Evolutionary conservation across 768 basidiomycete species (phyloP), one percentile per base, ranked within the genome.

Genomic region (Amanita pallidorosea): DNA sequence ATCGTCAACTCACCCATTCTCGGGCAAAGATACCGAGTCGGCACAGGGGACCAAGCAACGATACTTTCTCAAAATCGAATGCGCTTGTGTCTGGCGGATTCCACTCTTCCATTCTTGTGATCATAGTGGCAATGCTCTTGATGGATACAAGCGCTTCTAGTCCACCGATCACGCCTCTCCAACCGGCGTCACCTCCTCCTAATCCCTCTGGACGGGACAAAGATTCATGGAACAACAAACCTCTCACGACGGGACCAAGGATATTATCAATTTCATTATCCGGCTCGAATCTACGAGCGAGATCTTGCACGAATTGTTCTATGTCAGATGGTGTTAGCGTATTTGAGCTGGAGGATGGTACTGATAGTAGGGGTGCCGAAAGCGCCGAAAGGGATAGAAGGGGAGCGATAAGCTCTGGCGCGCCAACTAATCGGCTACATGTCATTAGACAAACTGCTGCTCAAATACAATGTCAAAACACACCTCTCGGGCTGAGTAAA

Each of bases 401-500:
- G n/a, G 87, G 77, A 1, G 71, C 73, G n/a, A 92, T 73, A 31
- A 98, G 77, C 61, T 98, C 96, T 15, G 76, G 67, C 1, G 88
- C 70, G 11, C 95, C 95, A 46, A 87, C 67, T 1, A 71, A 70
- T 60, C 84, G 85, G 7, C 88, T 89, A 25, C 20, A 8, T 34
- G 4, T n/a, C 9, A 22, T 22, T 25, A 40, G 17, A 43, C 29
- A 9, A 40, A 46, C 45, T 42, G 25, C 7, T 37, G n/a, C 35
- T 27, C 22, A 27, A 46, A 41, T 23, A 36, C 40, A 34, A 29
- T 15, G 9, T 13, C 52, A 44, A 43, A 22, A 70, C 77, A 53
- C 64, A 88, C 92, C 80, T 76, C 48, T 66, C 50, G 8, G 93
- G 94, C 57, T 96, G 90, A 44, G 91, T 88, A 57, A 99, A 98